Evolutionary conservation across 78 protist genomes (phyloP).

Genomic region (Tieghemostelium lacteum): DNA sequence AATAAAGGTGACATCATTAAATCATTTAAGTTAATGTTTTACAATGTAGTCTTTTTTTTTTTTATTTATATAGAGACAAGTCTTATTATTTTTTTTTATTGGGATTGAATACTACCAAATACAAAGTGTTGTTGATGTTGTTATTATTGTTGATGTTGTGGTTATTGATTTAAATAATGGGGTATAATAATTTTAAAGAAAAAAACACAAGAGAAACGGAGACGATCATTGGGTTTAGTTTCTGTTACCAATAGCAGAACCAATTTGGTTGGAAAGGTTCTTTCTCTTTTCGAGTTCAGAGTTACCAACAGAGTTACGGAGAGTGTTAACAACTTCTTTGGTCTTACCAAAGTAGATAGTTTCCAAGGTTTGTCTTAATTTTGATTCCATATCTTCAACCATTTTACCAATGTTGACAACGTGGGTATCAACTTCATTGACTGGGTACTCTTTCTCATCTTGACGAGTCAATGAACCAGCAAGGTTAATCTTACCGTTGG

Average conservation of each 20-base stretch:
- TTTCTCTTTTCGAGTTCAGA: slow-evolving; percentile 78
- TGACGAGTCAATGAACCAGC: slow-evolving; percentile 92
- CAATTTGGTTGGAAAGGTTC: slow-evolving; percentile 81
- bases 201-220: too few relatives aligned
- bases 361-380: slow-evolving; percentile 90
- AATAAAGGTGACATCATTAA: too few relatives aligned
- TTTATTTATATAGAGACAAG: too few relatives aligned
- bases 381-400: slow-evolving; percentile 96
- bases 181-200: too few relatives aligned
- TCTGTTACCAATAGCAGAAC: slow-evolving; percentile 53
- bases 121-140: too few relatives aligned
- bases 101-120: too few relatives aligned
- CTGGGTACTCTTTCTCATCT: slow-evolving; percentile 76
- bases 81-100: too few relatives aligned
- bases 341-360: slow-evolving; percentile 97
- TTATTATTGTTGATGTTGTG: too few relatives aligned
- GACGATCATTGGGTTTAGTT: neutral
- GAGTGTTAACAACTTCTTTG: slow-evolving; percentile 88
- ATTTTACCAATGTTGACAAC: slow-evolving; percentile 95
- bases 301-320: slow-evolving; percentile 56
- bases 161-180: too few relatives aligned
- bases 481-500: slow-evolving; percentile 86
- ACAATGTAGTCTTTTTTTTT: too few relatives aligned
- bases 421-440: slow-evolving; percentile 85
- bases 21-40: too few relatives aligned